phyloP scores from a whole-genome alignment of 176 grass and related monocot genomes.

The Phoenix roebelenii region DNA sequence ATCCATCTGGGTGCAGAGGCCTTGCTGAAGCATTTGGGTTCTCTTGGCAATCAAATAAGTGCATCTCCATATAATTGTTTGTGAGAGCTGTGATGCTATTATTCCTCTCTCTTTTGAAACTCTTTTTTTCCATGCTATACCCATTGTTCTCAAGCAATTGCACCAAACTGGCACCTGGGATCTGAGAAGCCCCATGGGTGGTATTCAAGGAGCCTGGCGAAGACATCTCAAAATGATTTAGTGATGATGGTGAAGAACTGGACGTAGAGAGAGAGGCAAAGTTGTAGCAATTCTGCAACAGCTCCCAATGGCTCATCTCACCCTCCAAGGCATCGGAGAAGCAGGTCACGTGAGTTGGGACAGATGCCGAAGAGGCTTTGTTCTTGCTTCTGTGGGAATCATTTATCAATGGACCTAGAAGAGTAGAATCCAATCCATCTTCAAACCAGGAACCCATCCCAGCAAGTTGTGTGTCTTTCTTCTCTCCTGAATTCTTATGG shows the following conservation, averaged over 20 bases:
- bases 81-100: conserved; percentile 26
- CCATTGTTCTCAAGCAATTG: conserved; percentile 40
- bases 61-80: not conserved
- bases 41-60: not conserved
- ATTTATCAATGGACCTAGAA: not conserved
- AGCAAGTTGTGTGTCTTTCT: not conserved
- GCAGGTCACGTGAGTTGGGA: conserved; percentile 1
- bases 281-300: not conserved
- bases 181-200: not conserved
- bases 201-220: too few species aligned
- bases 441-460: not conserved
- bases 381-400: not conserved
- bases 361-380: not conserved
- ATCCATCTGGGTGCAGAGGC: not conserved
- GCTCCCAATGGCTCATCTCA: not conserved
- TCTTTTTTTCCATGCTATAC: not conserved
- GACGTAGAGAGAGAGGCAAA: not conserved
- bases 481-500: conserved; percentile 1
- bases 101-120: conserved; percentile 12
- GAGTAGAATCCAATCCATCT: conserved; percentile 1
- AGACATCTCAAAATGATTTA: too few species aligned
- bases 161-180: conserved; percentile 35
- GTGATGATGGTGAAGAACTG: too few species aligned
- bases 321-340: conserved; percentile 10
- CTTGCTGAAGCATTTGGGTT: not conserved